These are phyloP conservation scores for Coprinopsis sp. DNA, from an alignment of 768 basidiomycete genomes.

Conservation along the genomic window DNA sequence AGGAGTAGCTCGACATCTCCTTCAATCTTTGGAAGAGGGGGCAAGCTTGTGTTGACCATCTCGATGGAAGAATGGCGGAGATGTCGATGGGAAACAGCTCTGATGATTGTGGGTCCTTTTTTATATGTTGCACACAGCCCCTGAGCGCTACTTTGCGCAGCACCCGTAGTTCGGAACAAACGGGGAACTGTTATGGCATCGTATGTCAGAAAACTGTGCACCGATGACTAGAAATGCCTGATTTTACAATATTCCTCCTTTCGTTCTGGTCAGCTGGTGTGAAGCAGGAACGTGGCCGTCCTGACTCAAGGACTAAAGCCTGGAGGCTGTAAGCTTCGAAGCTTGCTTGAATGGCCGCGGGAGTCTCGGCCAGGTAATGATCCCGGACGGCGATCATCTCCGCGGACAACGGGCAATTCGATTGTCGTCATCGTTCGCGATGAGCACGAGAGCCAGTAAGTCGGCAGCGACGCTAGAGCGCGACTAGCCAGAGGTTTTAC, in stretches of 20 bases:
- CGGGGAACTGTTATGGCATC: too few relatives aligned
- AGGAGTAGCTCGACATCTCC: slow-evolving; percentile 51
- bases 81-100: slow-evolving; percentile 2
- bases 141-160: background rate
- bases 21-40: slow-evolving; percentile 51
- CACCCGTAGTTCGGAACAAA: background rate
- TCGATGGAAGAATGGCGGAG: slow-evolving; percentile 7
- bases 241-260: too few relatives aligned
- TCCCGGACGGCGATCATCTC: too few relatives aligned
- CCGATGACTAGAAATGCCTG: too few relatives aligned
- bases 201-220: too few relatives aligned
- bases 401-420: too few relatives aligned
- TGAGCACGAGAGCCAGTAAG: slow-evolving; percentile 15
- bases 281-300: too few relatives aligned
- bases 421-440: slow-evolving; percentile 13
- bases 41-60: slow-evolving; percentile 21
- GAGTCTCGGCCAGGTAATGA: too few relatives aligned
- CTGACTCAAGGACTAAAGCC: too few relatives aligned
- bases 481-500: too few relatives aligned
- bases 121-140: background rate
- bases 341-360: background rate
- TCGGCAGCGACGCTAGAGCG: too few relatives aligned
- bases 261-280: too few relatives aligned
- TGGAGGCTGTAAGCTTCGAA: background rate
- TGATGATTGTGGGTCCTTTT: background rate